Conservation (phyloP, 140 eudicot genomes). For the Bidens hawaiensis region DNA sequence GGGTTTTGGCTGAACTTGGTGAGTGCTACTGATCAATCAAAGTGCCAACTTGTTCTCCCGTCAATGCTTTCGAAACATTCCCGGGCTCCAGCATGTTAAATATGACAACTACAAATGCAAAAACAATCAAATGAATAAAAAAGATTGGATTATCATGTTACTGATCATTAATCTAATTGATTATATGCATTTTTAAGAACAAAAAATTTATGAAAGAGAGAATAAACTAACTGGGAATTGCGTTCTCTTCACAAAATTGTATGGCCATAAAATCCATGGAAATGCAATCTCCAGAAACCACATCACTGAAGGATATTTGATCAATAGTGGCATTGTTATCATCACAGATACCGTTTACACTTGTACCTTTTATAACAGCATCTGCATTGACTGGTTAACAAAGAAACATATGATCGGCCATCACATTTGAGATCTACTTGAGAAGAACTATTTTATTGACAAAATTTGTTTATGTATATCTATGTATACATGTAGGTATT, state of each 20-base stretch:
- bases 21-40: slow-evolving; percentile 34
- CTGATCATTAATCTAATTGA: too few relatives aligned
- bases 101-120: slow-evolving; percentile 28
- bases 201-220: neutral
- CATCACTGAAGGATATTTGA: slow-evolving; percentile 65
- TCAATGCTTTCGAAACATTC: slow-evolving; percentile 39
- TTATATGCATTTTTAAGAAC: too few relatives aligned
- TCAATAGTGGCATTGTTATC: slow-evolving; percentile 33
- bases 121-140: neutral
- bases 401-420: too few relatives aligned
- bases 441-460: too few relatives aligned
- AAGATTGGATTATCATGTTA: too few relatives aligned
- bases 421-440: too few relatives aligned
- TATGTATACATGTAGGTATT: too few relatives aligned
- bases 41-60: slow-evolving; percentile 41
- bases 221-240: slow-evolving; percentile 36
- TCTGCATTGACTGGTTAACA: slow-evolving; percentile 73
- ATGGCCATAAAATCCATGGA: slow-evolving; percentile 42
- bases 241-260: slow-evolving; percentile 42
- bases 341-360: slow-evolving; percentile 49
- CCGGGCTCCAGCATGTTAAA: slow-evolving; percentile 45
- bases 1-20: neutral
- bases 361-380: slow-evolving; percentile 86
- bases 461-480: too few relatives aligned
- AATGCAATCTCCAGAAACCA: slow-evolving; percentile 22